phyloP scores from a whole-genome alignment of 2,329 filamentous ascomycete genomes.

The Tolypocladium paradoxum region DNA sequence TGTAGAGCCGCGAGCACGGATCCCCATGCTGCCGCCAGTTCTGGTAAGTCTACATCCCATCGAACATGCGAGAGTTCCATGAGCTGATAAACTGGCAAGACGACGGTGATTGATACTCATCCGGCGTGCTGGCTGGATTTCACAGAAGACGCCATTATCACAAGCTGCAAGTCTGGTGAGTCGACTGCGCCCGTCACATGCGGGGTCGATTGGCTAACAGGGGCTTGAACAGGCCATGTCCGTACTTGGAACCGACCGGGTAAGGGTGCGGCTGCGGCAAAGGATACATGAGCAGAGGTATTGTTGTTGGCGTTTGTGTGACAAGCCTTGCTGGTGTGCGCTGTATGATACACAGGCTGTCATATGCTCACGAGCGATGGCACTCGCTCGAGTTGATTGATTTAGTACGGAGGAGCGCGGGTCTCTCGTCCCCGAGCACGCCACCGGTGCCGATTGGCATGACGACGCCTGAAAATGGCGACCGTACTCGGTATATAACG shows the following conservation, averaged over 20 bases:
- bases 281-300: neutral
- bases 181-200: constrained; percentile 9
- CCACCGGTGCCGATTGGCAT: neutral
- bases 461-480: neutral
- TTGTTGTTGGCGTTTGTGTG: no score
- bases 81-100: constrained; percentile 30
- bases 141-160: constrained; percentile 85
- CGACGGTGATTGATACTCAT: constrained; percentile 76
- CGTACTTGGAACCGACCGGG: constrained; percentile 61
- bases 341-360: neutral
- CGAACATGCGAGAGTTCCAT: neutral
- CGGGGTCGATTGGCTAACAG: constrained; percentile 6
- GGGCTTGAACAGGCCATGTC: constrained; percentile 50
- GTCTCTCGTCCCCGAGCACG: neutral
- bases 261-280: neutral
- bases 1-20: constrained; percentile 75
- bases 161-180: constrained; percentile 81
- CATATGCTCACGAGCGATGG: neutral
- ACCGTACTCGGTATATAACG: no score
- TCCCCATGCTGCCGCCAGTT: constrained; percentile 81
- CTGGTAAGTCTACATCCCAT: constrained; percentile 46
- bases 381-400: neutral
- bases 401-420: neutral
- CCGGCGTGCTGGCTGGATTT: constrained; percentile 89
- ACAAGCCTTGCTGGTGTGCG: neutral